Conservation (phyloP, 169 alveolate species). For the Plasmodium chabaudi region DNA sequence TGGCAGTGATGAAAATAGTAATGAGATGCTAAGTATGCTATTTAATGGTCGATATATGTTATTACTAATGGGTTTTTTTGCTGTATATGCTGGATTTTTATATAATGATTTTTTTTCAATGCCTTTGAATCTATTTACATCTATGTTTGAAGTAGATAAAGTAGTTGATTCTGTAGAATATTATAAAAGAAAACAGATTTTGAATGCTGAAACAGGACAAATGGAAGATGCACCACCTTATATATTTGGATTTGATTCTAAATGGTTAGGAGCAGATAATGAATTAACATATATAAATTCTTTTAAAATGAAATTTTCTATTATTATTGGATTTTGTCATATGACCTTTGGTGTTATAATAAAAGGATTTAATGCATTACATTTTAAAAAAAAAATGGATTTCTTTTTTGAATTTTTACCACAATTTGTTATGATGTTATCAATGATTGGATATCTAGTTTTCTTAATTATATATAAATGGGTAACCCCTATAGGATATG, state of each 20-base stretch:
- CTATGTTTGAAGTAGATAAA: conserved; percentile 87
- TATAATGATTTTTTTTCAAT: conserved; percentile 98
- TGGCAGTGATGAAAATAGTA: conserved; percentile 47
- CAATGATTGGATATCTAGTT: conserved; percentile 97
- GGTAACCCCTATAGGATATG: conserved; percentile 90
- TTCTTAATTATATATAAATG: conserved; percentile 95
- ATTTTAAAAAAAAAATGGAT: conserved; percentile 91
- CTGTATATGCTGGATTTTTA: conserved; percentile 96
- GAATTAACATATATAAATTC: conserved; percentile 97
- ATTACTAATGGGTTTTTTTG: conserved; percentile 95
- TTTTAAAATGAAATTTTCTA: conserved; percentile 99
- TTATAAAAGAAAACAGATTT: conserved; percentile 59
- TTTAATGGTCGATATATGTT: conserved; percentile 93
- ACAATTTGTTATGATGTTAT: conserved; percentile 94
- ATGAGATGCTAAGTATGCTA: conserved; percentile 81
- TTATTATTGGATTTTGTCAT: conserved; percentile 93
- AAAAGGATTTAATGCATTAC: conserved; percentile 95
- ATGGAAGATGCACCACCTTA: conserved; percentile 86
- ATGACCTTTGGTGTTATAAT: conserved; percentile 96
- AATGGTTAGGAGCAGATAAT: conserved; percentile 97
- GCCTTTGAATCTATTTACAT: conserved; percentile 94
- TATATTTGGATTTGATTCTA: conserved; percentile 98
- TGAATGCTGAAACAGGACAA: conserved; percentile 41
- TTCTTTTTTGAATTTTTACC: conserved; percentile 98
- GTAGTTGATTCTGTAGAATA: conserved; percentile 33